phyloP scores from a whole-genome alignment of 2,329 filamentous ascomycete species.

The Aureobasidium sp. region DNA sequence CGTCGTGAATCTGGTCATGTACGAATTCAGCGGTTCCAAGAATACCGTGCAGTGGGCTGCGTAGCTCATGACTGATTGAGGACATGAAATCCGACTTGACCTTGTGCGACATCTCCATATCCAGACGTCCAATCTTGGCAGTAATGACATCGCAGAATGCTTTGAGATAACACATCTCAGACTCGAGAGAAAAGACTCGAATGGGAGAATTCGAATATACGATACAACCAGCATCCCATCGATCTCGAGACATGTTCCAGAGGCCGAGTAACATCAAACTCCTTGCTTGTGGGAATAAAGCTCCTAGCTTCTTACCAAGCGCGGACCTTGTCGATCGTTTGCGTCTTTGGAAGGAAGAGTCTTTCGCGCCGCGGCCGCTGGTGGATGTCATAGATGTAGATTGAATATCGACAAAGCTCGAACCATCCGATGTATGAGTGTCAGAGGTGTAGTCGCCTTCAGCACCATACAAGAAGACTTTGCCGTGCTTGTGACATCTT shows the following conservation, averaged over 20 bases:
- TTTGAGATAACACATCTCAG: slow-evolving; percentile 36
- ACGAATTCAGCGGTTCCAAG: slow-evolving; percentile 44
- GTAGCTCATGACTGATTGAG: slow-evolving; percentile 47
- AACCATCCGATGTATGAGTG: slow-evolving; percentile 4
- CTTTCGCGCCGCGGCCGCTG: not conserved
- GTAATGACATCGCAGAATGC: slow-evolving; percentile 39
- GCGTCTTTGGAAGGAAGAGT: not conserved
- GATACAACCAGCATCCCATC: slow-evolving; percentile 39
- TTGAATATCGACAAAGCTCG: not conserved
- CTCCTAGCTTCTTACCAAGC: slow-evolving; percentile 6
- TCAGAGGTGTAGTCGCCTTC: slow-evolving; percentile 18
- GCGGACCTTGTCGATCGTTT: slow-evolving; percentile 5
- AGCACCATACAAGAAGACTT: slow-evolving; percentile 30
- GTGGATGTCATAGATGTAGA: not conserved
- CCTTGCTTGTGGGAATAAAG: slow-evolving; percentile 35
- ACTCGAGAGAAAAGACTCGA: slow-evolving; percentile 36
- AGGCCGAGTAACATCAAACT: slow-evolving; percentile 46
- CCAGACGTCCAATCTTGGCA: slow-evolving; percentile 35
- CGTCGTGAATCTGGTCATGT: slow-evolving; percentile 36
- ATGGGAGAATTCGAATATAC: slow-evolving; percentile 42
- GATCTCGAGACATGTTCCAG: slow-evolving; percentile 41
- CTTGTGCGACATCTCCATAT: slow-evolving; percentile 36
- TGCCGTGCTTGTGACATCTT: slow-evolving; percentile 29
- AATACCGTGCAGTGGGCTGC: slow-evolving; percentile 42
- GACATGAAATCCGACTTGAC: slow-evolving; percentile 48